Evolutionary conservation across 2,329 filamentous ascomycete genomes (phyloP), one percentile per base, ranked within the genome.

Genomic region (Colletotrichum abscissum): DNA sequence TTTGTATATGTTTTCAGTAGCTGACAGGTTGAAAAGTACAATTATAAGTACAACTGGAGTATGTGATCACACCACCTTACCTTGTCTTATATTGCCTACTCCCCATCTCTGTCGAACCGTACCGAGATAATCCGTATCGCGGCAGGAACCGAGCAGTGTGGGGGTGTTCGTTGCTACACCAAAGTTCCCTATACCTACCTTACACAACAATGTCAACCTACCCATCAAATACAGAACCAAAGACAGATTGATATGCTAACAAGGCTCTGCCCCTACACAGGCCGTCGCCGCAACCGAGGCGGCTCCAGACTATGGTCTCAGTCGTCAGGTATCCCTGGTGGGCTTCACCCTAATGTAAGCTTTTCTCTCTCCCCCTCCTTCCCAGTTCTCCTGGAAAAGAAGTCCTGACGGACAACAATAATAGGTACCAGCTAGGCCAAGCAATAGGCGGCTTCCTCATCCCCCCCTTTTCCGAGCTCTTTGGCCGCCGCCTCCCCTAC

Each of bases 391-490:
- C 14, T 35, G 16, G 4, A 33, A 8, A 9, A 33, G 30, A 9
- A 33, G 8, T 33, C 30, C 30, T 33, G 30, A 33, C 30, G 8
- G 30, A 1, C 30, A 33, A 33, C 30, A 33, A 9, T 33, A 33
- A 33, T 4, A 33, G 78, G 74, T 83, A 83, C 68, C 78, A 81
- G 57, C 76, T 83, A 3, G 81, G 81, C 11, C 82, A 85, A 76
- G 82, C 80, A 5, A 26, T 84, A 11, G 83, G 82, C 5, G 82
- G 81, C 1, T 77, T 83, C 6, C 49, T 84, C 6, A 81, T 84
- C 63, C 82, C 83, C 11, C 82, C 84, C 3, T 77, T 82, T 26
- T 81, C 81, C 1, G 83, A 85, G 74, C 74, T 78, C 2, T 83
- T 83, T 57, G 84, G 84, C 0, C 78, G 82, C 2, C 80, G 78